Evolutionary conservation across 805 yeast genomes (phyloP).

Genomic region (Wickerhamiella bombiphila): DNA sequence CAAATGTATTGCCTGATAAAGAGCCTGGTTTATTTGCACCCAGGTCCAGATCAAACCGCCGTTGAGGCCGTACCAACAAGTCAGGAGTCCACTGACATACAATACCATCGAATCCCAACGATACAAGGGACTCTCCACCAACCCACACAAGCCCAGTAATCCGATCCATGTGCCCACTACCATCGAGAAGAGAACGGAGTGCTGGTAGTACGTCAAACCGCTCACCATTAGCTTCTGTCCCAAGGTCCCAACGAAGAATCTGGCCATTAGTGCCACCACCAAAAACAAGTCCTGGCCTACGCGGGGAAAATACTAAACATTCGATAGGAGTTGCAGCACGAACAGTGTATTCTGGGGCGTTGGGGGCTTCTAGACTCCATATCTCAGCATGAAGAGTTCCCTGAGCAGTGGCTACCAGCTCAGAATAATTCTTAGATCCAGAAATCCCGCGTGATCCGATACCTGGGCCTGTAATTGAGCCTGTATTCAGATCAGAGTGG

Average conservation of each 20-base stretch:
- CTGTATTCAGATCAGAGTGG: constrained; percentile 18
- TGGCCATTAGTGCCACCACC: constrained; percentile 77
- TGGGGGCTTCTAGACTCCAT: constrained; percentile 25
- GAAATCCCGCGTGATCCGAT: too few species aligned
- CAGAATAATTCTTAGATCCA: constrained; percentile 25
- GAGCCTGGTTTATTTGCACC: too few species aligned
- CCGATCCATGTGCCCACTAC: constrained; percentile 25
- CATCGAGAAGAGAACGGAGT: constrained; percentile 22
- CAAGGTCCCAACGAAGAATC: constrained; percentile 78
- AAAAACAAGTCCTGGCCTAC: constrained; percentile 21
- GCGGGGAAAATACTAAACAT: constrained; percentile 29
- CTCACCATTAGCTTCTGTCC: constrained; percentile 24
- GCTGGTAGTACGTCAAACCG: constrained; percentile 19
- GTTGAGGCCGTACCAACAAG: constrained; percentile 25
- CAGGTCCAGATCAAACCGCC: constrained; percentile 17
- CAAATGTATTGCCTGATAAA: too few species aligned
- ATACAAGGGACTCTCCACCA: constrained; percentile 19
- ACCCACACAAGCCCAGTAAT: constrained; percentile 21
- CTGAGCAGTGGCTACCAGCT: constrained; percentile 21
- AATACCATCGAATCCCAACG: constrained; percentile 28
- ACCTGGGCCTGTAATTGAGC: too few species aligned
- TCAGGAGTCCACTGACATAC: constrained; percentile 28
- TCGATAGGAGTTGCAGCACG: constrained; percentile 30
- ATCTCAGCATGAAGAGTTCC: constrained; percentile 14
- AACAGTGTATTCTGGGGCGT: constrained; percentile 30